These are phyloP conservation scores for Claviceps sp. DNA, from an alignment of 2,329 filamentous ascomycete species.

Conservation along the genomic window DNA sequence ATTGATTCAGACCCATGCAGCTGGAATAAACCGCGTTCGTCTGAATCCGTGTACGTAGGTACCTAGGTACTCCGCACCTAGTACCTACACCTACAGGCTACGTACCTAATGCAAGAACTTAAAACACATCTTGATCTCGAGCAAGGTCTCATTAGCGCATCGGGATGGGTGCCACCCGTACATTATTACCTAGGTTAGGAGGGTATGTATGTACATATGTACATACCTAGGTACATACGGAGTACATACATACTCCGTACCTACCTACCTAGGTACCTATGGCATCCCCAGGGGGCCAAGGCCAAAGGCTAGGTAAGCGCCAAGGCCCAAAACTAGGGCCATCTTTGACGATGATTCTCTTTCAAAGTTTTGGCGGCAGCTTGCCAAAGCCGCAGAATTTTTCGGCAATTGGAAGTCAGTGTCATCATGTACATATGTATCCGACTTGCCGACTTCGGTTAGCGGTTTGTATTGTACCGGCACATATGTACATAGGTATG, in stretches of 20 bases:
- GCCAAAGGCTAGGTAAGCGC: neutral
- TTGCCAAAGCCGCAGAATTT: neutral
- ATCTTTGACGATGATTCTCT: neutral
- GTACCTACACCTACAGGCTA: neutral
- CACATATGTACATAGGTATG: neutral
- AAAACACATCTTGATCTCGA: neutral
- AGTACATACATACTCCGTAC: too few species aligned
- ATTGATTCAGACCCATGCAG: constrained; percentile 2
- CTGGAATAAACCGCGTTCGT: constrained; percentile 1
- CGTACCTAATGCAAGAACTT: too few species aligned
- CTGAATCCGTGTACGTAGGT: neutral
- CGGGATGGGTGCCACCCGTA: neutral
- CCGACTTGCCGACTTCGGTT: neutral
- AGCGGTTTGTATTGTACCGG: neutral
- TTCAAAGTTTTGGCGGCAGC: too few species aligned
- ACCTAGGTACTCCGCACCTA: neutral
- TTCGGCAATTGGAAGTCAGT: neutral
- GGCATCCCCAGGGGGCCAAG: neutral
- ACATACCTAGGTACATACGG: too few species aligned
- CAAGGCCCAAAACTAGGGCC: neutral
- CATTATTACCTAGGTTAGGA: too few species aligned
- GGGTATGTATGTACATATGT: too few species aligned
- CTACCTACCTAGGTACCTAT: too few species aligned
- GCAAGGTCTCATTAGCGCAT: neutral
- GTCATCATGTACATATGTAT: neutral